Percentiles rank a stretch among this genome's conserved stretches.
phyloP scores from a whole-genome alignment of 176 grass and related monocot species.

The Carex pumila region DNA sequence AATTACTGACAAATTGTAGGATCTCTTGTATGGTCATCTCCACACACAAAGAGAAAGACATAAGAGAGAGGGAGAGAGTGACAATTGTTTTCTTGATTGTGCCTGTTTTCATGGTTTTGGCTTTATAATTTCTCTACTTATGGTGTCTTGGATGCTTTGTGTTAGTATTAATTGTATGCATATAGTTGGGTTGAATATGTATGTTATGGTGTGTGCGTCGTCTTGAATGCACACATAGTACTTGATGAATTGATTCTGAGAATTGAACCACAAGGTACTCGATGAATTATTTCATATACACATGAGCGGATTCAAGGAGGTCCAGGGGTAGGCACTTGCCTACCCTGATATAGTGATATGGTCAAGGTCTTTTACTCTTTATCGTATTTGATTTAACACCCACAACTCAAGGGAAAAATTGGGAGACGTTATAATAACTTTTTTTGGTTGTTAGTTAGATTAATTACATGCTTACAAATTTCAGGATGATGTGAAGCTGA shows the following conservation, averaged over 20 bases:
- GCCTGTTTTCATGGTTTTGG: no score
- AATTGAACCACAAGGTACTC: neutral
- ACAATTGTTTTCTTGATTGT: no score
- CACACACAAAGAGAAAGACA: no score
- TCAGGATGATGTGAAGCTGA: constrained; percentile 70
- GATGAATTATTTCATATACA: neutral
- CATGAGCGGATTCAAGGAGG: no score
- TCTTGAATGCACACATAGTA: neutral
- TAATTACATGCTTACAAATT: constrained; percentile 4
- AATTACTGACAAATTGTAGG: no score
- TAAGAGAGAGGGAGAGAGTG: no score
- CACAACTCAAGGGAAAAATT: neutral
- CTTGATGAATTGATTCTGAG: neutral
- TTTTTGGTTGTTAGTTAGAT: neutral
- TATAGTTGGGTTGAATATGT: neutral
- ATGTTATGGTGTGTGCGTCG: neutral
- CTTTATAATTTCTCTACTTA: no score
- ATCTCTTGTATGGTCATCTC: no score
- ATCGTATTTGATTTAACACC: neutral
- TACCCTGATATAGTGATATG: neutral
- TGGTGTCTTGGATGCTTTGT: no score
- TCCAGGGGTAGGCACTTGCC: no score
- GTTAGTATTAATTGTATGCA: neutral
- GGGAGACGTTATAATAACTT: neutral
- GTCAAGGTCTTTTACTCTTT: neutral